Evolutionary conservation across 495 filamentous ascomycete genomes (phyloP).

Genomic region (Penicillium desertorum): DNA sequence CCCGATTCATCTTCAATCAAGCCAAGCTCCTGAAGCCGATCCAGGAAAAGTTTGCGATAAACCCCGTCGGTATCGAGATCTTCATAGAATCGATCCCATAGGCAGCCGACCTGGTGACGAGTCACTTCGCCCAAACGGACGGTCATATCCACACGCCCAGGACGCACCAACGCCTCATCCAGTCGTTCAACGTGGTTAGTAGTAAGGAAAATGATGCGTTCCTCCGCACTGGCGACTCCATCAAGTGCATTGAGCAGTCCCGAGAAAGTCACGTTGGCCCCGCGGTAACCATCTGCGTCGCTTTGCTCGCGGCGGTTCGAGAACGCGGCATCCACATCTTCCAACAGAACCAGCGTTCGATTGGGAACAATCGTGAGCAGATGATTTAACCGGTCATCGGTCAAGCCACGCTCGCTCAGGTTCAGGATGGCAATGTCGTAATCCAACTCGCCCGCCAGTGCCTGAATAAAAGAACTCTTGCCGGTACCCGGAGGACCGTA

Average conservation of each 20-base stretch:
- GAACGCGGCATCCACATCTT: constrained; percentile 96
- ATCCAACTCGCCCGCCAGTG: constrained; percentile 85
- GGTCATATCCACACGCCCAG: constrained; percentile 91
- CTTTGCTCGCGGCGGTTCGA: constrained; percentile 68
- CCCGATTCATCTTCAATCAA: constrained; percentile 52
- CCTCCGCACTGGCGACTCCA: constrained; percentile 91
- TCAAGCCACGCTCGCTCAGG: constrained; percentile 87
- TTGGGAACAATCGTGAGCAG: constrained; percentile 85
- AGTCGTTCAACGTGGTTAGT: constrained; percentile 91
- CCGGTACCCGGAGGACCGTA: constrained; percentile 94
- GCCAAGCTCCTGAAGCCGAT: constrained; percentile 50
- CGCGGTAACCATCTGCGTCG: constrained; percentile 81
- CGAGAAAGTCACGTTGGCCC: constrained; percentile 92
- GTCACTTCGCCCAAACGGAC: constrained; percentile 86
- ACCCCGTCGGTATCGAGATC: constrained; percentile 65
- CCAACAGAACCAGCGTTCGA: constrained; percentile 81
- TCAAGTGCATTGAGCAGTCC: constrained; percentile 92
- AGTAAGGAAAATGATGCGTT: constrained; percentile 89
- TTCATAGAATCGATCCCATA: constrained; percentile 95
- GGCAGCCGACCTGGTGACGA: constrained; percentile 73
- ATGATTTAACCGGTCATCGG: constrained; percentile 86
- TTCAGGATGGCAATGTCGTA: constrained; percentile 95
- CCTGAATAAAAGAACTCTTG: constrained; percentile 96
- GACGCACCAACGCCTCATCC: constrained; percentile 84
- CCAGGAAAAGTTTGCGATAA: constrained; percentile 48